These are phyloP conservation scores for Colletotrichum navitas DNA, from an alignment of 2,329 filamentous ascomycete species.

Conservation along the genomic window DNA sequence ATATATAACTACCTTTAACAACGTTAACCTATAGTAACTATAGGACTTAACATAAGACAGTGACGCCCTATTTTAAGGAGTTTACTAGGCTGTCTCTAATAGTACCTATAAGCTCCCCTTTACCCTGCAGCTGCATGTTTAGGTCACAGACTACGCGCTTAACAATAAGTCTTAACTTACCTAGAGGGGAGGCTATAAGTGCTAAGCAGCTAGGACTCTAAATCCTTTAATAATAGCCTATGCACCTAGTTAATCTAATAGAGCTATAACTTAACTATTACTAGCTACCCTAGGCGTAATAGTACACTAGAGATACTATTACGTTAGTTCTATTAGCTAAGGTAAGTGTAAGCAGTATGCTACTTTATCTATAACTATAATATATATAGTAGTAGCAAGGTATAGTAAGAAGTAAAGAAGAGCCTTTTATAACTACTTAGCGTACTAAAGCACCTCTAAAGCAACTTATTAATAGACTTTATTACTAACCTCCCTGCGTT, in stretches of 20 bases:
- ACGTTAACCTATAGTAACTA: too few relatives aligned
- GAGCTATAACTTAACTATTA: too few relatives aligned
- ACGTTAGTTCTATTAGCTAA: not conserved
- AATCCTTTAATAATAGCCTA: too few relatives aligned
- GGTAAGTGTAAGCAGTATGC: not conserved
- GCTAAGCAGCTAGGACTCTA: too few relatives aligned
- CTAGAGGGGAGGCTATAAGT: too few relatives aligned
- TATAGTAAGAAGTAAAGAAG: not conserved
- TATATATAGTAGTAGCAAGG: not conserved
- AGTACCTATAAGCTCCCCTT: too few relatives aligned
- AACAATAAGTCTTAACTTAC: not conserved
- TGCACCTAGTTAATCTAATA: too few relatives aligned
- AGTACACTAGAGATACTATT: not conserved
- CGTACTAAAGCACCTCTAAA: not conserved
- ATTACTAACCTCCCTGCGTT: not conserved
- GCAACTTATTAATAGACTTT: not conserved
- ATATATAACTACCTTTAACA: too few relatives aligned
- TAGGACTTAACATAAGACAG: too few relatives aligned
- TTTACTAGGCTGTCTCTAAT: too few relatives aligned
- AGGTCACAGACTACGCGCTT: not conserved
- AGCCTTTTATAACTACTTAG: not conserved
- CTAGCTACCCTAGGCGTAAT: not conserved
- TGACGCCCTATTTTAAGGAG: too few relatives aligned
- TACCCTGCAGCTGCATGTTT: not conserved
- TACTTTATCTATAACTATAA: not conserved